A percentile compares a stretch with the other conserved stretches of the same genome.
phyloP scores from a whole-genome alignment of 441 rosid genomes.

The Populus tomentosa region DNA sequence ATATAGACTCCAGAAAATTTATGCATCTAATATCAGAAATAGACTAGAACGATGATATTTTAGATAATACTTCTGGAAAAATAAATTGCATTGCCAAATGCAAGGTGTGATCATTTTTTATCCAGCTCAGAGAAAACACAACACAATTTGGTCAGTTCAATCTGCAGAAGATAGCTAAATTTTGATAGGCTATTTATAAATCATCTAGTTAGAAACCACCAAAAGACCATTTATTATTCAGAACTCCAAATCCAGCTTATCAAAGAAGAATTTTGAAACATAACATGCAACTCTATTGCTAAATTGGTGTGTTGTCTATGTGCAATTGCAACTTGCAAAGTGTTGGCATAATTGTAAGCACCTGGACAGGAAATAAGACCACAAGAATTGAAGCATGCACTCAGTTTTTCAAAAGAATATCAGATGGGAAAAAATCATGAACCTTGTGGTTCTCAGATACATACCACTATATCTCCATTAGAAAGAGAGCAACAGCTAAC shows the following conservation, averaged over 20 bases:
- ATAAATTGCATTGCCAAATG: not conserved
- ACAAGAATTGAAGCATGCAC: not conserved
- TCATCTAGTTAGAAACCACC: not conserved
- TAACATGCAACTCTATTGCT: not conserved
- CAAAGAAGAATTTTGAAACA: too few species aligned
- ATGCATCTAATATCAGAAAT: not conserved
- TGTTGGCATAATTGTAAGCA: not conserved
- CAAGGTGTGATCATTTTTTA: not conserved
- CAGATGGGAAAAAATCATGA: conserved; percentile 7
- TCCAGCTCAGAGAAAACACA: not conserved
- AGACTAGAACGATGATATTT: not conserved
- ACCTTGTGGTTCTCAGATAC: conserved; percentile 28
- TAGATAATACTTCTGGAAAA: not conserved
- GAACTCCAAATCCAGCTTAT: too few species aligned
- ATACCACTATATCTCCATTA: conserved; percentile 97
- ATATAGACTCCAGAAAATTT: too few species aligned
- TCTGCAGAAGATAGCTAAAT: not conserved
- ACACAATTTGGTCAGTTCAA: not conserved
- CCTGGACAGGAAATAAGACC: not conserved
- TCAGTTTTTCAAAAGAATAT: conserved; percentile 8
- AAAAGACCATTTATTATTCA: too few species aligned
- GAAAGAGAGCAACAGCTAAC: conserved; percentile 76
- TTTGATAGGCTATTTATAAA: not conserved
- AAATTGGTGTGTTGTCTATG: not conserved
- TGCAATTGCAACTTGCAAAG: conserved; percentile 3